Conservation (phyloP, 2,329 filamentous ascomycete species). For the Aspergillus glaucus region DNA sequence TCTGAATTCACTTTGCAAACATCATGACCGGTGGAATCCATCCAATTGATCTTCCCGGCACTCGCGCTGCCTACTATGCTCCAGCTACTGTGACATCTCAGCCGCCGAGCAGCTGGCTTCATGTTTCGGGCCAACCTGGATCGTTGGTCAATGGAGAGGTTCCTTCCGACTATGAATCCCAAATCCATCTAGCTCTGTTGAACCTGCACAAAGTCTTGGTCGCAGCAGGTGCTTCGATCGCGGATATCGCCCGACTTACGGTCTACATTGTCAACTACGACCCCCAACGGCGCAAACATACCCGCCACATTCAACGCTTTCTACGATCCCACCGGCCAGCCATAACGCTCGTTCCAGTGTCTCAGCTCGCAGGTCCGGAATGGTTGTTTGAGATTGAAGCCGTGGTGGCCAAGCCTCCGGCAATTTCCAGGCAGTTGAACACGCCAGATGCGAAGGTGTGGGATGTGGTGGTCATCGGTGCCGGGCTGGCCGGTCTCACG, state of each 20-base stretch:
- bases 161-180: slow-evolving; percentile 36
- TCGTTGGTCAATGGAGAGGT: slow-evolving; percentile 23
- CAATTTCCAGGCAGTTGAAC: not conserved
- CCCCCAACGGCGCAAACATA: slow-evolving; percentile 30
- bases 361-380: slow-evolving; percentile 31
- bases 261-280: slow-evolving; percentile 43
- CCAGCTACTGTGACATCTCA: slow-evolving; percentile 7
- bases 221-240: slow-evolving; percentile 29
- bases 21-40: not conserved
- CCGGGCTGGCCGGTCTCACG: slow-evolving; percentile 33
- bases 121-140: slow-evolving; percentile 31
- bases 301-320: slow-evolving; percentile 27
- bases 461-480: slow-evolving; percentile 34
- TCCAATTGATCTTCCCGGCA: slow-evolving; percentile 4
- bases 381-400: slow-evolving; percentile 44
- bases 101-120: slow-evolving; percentile 2
- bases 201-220: slow-evolving; percentile 34
- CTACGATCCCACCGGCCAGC: slow-evolving; percentile 34
- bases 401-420: slow-evolving; percentile 8
- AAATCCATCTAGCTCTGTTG: slow-evolving; percentile 36
- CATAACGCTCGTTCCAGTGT: slow-evolving; percentile 40
- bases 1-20: too few species aligned
- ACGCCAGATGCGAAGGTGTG: not conserved
- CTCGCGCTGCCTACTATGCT: slow-evolving; percentile 9
- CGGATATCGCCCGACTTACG: slow-evolving; percentile 38